Evolutionary conservation across 2,329 filamentous ascomycete species (phyloP).

Genomic region (Escovopsis sp.): DNA sequence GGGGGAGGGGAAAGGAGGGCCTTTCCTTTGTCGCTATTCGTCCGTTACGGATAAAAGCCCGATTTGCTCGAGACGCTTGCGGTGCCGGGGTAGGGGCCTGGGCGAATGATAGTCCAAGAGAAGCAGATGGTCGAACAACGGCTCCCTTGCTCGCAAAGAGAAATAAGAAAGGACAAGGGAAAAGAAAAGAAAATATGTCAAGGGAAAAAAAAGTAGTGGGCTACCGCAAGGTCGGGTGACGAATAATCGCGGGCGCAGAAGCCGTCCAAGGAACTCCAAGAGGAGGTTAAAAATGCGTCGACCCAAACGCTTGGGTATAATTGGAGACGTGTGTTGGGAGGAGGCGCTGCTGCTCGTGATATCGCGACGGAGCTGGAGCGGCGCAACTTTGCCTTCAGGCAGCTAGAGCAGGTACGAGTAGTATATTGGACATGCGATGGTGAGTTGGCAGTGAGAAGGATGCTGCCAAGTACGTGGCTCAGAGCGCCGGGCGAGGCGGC

Average conservation of each 20-base stretch:
- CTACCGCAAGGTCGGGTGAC: slow-evolving; percentile 5
- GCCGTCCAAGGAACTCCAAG: slow-evolving; percentile 14
- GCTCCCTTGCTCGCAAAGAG: not conserved
- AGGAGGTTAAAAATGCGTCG: slow-evolving; percentile 18
- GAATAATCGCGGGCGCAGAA: slow-evolving; percentile 11
- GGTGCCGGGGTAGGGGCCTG: not conserved
- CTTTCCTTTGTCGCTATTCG: slow-evolving; percentile 10
- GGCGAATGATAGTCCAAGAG: slow-evolving; percentile 9
- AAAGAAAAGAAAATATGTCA: slow-evolving; percentile 3
- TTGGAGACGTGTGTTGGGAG: slow-evolving; percentile 31
- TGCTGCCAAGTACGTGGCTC: slow-evolving; percentile 32
- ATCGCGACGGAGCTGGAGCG: slow-evolving; percentile 16
- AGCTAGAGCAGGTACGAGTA: slow-evolving; percentile 16
- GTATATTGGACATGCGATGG: slow-evolving; percentile 45
- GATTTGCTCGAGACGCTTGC: not conserved
- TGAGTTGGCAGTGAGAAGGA: slow-evolving; percentile 45
- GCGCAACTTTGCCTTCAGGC: slow-evolving; percentile 24
- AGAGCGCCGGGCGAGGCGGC: slow-evolving; percentile 41
- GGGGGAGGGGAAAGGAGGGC: slow-evolving; percentile 2
- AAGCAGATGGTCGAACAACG: slow-evolving; percentile 3
- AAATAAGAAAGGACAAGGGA: slow-evolving; percentile 2
- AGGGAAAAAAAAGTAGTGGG: slow-evolving; percentile 2
- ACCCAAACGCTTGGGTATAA: slow-evolving; percentile 22
- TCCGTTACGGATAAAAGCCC: slow-evolving; percentile 4
- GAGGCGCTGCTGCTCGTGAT: slow-evolving; percentile 12